These are phyloP conservation scores for Circinella minor DNA, from an alignment of 371 early-diverging fungal genomes.

Conservation along the genomic window DNA sequence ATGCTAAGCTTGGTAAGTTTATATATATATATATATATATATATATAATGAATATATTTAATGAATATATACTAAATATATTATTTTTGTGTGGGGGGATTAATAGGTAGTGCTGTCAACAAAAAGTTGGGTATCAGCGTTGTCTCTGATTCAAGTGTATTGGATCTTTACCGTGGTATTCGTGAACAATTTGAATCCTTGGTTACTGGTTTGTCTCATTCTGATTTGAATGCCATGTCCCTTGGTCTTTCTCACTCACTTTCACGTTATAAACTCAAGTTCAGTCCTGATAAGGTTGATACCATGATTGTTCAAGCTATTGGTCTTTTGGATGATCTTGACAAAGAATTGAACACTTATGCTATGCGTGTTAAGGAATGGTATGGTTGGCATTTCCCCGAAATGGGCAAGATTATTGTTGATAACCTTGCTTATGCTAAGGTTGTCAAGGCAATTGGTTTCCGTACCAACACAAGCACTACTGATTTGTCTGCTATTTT, in stretches of 20 bases:
- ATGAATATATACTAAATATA: too few species aligned
- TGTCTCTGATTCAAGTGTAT: conserved; percentile 81
- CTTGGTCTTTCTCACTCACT: conserved; percentile 82
- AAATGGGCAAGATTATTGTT: conserved; percentile 79
- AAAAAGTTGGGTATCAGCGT: conserved; percentile 94
- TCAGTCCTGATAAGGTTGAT: conserved; percentile 92
- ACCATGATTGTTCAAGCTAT: conserved; percentile 97
- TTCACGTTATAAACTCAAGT: conserved; percentile 91
- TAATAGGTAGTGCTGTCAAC: conserved; percentile 77
- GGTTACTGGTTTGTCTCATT: conserved; percentile 67
- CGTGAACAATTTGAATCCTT: conserved; percentile 81
- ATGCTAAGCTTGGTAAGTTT: conserved; percentile 88
- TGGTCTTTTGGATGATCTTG: conserved; percentile 90
- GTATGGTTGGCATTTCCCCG: conserved; percentile 96
- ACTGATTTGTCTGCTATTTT: conserved; percentile 82
- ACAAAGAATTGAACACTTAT: conserved; percentile 96
- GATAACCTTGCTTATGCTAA: conserved; percentile 81
- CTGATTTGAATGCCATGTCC: conserved; percentile 88
- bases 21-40: too few species aligned
- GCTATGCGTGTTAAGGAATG: conserved; percentile 97
- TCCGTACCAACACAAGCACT: conserved; percentile 80
- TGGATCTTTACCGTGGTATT: conserved; percentile 95
- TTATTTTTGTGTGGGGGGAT: too few species aligned
- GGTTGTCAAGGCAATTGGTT: conserved; percentile 72
- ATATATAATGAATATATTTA: too few species aligned